Evolutionary conservation across 345 rosid genomes (phyloP), one percentile per base, ranked within the genome.

Genomic region (Cardamine chenopodiifolia): DNA sequence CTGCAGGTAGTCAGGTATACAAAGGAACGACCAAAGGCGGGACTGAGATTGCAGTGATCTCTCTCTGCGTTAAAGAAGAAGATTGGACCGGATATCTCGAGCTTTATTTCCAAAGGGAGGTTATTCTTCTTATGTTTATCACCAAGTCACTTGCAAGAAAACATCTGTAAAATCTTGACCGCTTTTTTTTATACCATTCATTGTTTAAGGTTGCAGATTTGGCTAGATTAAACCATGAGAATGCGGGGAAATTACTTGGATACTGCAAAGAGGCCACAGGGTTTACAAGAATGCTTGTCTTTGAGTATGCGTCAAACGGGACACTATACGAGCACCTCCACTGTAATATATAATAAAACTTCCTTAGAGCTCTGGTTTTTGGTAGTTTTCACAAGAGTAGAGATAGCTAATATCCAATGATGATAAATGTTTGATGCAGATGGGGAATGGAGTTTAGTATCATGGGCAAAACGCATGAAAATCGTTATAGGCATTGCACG

Each of bases 381-480:
- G 8, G 15, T 25, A 31, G 22, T 47, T 66, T 48, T 12, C 49
- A 45, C 71, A 11, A 32, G 8, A 17, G 49, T 60, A 25, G 59
- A 61, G 22, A 28, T 64, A 17, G 17, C 49, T 18, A 35, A 59
- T 19, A 59, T 5, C 28, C 23, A 25, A 57, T 45, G 56, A 32
- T 71, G n/a, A 47, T 48, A 6, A 15, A 37, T 13, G 29, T 56
- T 72, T 80, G 39, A 37, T 86, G 81, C 86, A 96, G 99, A 89
- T 82, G 99, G 92, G 70, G 99, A 96, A 83, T 96, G 78, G 61
- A 81, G 89, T 70, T 89, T 84, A 53, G 72, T 90, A 73, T 89
- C 99, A 4, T 92, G 99, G 99, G 85, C 85, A n/a, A 81, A 86
- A 39, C 96, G 99, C 1, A 96, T 96, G 99, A 96, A 87, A 78